phyloP scores from a whole-genome alignment of 345 rosid genomes.

The Brassica rapa region DNA sequence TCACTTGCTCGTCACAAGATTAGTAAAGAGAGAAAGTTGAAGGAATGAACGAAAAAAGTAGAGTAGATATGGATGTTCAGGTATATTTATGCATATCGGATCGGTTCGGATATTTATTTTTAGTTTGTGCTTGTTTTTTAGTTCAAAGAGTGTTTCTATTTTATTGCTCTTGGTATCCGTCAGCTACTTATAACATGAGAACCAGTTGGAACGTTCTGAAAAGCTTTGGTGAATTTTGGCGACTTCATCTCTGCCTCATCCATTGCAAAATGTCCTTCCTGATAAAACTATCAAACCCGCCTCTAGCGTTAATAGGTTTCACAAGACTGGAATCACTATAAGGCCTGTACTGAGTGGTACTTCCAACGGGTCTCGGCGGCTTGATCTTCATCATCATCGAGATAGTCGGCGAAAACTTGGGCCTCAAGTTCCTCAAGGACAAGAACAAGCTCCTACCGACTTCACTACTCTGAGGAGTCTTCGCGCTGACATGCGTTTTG shows the following conservation, averaged over 20 bases:
- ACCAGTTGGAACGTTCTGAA: background rate
- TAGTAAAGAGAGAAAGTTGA: background rate
- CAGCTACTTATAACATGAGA: background rate
- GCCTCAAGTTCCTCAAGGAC: constrained; percentile 49
- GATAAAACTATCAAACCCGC: constrained; percentile 44
- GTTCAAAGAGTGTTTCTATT: background rate
- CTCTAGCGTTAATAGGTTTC: constrained; percentile 31
- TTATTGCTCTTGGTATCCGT: background rate
- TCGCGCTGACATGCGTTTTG: constrained; percentile 43
- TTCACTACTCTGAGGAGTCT: constrained; percentile 44
- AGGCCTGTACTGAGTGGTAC: constrained; percentile 57
- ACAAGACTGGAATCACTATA: constrained; percentile 34
- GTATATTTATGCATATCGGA: too few relatives aligned
- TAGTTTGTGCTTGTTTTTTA: too few relatives aligned
- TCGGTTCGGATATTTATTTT: too few relatives aligned
- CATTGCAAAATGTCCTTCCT: constrained; percentile 80
- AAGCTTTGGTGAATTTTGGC: background rate
- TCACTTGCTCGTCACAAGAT: background rate
- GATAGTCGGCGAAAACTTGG: constrained; percentile 55
- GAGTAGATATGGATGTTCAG: too few relatives aligned
- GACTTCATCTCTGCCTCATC: constrained; percentile 41
- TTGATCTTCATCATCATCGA: constrained; percentile 62
- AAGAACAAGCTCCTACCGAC: constrained; percentile 58
- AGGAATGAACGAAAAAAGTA: background rate
- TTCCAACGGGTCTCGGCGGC: constrained; percentile 53